Percentiles rank a stretch among this genome's conserved stretches.
Evolutionary conservation across 129 eudicot genomes (phyloP).

Genomic region (Silybum marianum): DNA sequence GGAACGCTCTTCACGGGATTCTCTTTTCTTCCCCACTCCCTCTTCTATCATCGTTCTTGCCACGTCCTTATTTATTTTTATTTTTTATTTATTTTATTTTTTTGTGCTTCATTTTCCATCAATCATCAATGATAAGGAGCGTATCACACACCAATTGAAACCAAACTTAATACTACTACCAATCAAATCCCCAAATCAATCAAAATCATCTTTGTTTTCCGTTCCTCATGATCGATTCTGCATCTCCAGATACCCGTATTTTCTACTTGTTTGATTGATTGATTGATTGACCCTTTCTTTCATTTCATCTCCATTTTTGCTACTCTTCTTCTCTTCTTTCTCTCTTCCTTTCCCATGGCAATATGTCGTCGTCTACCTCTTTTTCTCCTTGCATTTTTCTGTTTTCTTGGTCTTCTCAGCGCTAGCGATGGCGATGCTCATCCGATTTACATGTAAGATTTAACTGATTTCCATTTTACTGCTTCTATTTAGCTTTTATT

Average conservation of each 20-base stretch:
- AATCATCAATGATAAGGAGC: background rate
- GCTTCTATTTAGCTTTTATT: background rate
- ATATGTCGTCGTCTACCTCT: constrained; percentile 36
- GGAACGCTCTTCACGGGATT: constrained; percentile 38
- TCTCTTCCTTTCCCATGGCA: constrained; percentile 39
- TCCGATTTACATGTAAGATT: constrained; percentile 79
- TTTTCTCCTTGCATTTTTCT: constrained; percentile 44
- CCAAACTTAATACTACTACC: background rate
- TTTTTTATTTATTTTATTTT: background rate
- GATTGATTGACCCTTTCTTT: background rate
- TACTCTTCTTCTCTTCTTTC: too few species aligned
- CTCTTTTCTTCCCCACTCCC: constrained; percentile 24
- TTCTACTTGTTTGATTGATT: constrained; percentile 12
- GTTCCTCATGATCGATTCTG: constrained; percentile 30
- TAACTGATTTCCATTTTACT: background rate
- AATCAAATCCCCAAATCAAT: constrained; percentile 27
- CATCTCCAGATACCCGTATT: constrained; percentile 16
- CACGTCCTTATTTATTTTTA: background rate
- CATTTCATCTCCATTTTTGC: too few species aligned
- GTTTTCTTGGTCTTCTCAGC: constrained; percentile 35
- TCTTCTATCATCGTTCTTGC: constrained; percentile 17
- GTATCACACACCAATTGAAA: background rate
- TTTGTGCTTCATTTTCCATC: constrained; percentile 6
- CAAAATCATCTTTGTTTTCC: constrained; percentile 28
- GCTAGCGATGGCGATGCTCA: constrained; percentile 82